These are phyloP conservation scores for Uromyces viciae-fabae DNA, from an alignment of 1,284 basidiomycete genomes.

Conservation along the genomic window DNA sequence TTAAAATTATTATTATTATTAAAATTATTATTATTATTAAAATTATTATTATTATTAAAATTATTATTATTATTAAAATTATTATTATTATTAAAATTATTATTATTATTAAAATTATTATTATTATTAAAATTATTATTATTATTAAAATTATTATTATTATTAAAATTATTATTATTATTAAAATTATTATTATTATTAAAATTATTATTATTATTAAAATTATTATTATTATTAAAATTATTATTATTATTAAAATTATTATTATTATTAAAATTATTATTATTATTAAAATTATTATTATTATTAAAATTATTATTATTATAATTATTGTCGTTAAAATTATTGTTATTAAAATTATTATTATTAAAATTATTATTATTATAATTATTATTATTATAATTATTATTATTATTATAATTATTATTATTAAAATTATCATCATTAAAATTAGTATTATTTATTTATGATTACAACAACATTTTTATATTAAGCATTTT, in stretches of 20 bases:
- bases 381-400: neutral
- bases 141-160: neutral
- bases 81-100: conserved; percentile 11
- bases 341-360: neutral
- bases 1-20: neutral
- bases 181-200: neutral
- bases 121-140: neutral
- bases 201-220: neutral
- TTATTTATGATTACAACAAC: no score
- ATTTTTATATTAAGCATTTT: no score
- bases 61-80: conserved; percentile 1
- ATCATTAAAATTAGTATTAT: neutral
- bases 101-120: conserved; percentile 1
- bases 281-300: neutral
- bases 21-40: neutral
- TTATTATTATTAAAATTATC: neutral
- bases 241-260: neutral
- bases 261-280: neutral
- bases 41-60: neutral
- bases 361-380: neutral
- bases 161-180: neutral
- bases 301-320: neutral
- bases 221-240: neutral
- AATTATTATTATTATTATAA: neutral
- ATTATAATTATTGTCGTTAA: neutral